Conservation (phyloP, 345 rosid species). For the Corymbia maculata region DNA sequence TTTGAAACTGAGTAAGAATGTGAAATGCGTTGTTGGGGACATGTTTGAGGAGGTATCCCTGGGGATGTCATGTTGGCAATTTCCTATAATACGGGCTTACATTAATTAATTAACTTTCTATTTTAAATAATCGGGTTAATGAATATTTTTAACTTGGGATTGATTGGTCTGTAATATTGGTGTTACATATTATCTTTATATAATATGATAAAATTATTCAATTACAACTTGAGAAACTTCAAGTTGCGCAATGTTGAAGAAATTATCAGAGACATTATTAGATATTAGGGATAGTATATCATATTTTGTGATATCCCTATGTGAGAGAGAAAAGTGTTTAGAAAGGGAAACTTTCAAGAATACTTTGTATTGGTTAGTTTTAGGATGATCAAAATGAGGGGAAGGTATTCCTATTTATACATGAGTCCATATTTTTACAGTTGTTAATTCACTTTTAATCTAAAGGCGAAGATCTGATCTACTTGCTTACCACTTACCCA, state of each 20-base stretch:
- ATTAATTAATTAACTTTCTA: no score
- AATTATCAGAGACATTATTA: not conserved
- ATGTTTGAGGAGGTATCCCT: constrained; percentile 12
- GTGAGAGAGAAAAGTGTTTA: not conserved
- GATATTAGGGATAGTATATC: not conserved
- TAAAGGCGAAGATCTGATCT: not conserved
- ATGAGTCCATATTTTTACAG: not conserved
- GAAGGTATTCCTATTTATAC: not conserved
- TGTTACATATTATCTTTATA: not conserved
- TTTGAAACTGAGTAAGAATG: not conserved
- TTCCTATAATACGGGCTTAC: no score
- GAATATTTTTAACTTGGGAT: not conserved
- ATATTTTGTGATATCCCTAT: not conserved
- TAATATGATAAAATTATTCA: not conserved
- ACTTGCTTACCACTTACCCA: not conserved
- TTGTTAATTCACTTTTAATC: not conserved
- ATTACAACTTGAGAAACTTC: not conserved
- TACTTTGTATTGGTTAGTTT: not conserved
- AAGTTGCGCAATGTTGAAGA: not conserved
- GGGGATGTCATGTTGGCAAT: constrained; percentile 15
- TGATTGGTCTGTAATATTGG: not conserved
- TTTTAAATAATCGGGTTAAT: no score
- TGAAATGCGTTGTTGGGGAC: constrained; percentile 17
- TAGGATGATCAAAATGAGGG: not conserved
- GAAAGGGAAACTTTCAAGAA: not conserved